These are phyloP conservation scores for Claviceps sp. DNA, from an alignment of 2,329 filamentous ascomycete genomes.

Conservation along the genomic window DNA sequence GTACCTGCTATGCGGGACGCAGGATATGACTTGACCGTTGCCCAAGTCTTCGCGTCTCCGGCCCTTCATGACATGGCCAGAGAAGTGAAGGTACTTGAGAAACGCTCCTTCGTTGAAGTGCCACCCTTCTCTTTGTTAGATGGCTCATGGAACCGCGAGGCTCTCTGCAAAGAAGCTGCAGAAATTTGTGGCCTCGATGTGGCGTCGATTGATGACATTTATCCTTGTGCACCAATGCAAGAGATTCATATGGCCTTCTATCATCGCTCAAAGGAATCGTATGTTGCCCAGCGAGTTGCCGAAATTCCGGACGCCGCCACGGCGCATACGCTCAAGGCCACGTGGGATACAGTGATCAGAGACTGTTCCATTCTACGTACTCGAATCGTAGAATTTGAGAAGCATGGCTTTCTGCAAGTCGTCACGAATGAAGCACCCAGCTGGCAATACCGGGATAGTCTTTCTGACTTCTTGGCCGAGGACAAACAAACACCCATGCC, in stretches of 20 bases:
- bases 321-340: conserved; percentile 2
- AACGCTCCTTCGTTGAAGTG: background rate
- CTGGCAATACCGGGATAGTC: background rate
- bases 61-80: background rate
- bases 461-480: background rate
- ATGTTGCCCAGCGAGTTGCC: conserved; percentile 8
- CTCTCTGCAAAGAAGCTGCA: conserved; percentile 1
- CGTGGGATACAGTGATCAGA: conserved; percentile 9
- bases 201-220: conserved; percentile 8
- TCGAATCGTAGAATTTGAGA: conserved; percentile 6
- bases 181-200: conserved; percentile 6
- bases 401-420: conserved; percentile 8
- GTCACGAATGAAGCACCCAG: background rate
- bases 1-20: background rate
- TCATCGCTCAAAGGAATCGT: conserved; percentile 6
- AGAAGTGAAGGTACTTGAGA: background rate
- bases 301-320: conserved; percentile 5
- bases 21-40: background rate
- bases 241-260: conserved; percentile 10
- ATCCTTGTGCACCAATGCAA: conserved; percentile 13
- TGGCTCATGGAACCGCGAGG: background rate
- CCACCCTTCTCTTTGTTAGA: conserved; percentile 1
- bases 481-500: conserved; percentile 6
- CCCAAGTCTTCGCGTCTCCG: background rate
- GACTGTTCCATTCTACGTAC: conserved; percentile 8